A percentile compares a stretch with the other conserved stretches of the same genome.
phyloP scores from a whole-genome alignment of 2,329 filamentous ascomycete species.

The Metarhizium guizhouense region DNA sequence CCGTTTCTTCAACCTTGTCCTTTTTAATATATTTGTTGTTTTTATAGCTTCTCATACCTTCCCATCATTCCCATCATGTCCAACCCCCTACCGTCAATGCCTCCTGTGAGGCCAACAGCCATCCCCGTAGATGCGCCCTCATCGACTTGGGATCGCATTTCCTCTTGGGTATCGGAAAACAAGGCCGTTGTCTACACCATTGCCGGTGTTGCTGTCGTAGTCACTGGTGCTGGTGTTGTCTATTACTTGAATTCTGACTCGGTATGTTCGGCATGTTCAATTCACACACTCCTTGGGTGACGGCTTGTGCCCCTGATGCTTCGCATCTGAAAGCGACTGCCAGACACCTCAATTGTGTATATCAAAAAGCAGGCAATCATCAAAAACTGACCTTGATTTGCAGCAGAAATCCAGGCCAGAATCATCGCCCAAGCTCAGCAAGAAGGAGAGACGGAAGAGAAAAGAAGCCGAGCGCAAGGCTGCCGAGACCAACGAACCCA shows the following conservation, averaged over 20 bases:
- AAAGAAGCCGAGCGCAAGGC: slow-evolving; percentile 66
- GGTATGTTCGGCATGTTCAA: slow-evolving; percentile 28
- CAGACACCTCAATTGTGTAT: background rate
- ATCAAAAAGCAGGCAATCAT: background rate
- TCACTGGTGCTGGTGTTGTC: slow-evolving; percentile 82
- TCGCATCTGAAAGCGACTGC: background rate
- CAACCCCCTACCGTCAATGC: slow-evolving; percentile 39
- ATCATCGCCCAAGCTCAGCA: slow-evolving; percentile 63
- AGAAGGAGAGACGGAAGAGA: slow-evolving; percentile 82
- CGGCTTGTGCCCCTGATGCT: background rate
- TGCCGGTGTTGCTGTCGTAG: slow-evolving; percentile 85
- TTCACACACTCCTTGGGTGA: background rate
- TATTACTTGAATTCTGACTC: slow-evolving; percentile 70
- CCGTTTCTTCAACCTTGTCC: slow-evolving; percentile 16
- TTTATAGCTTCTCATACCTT: slow-evolving; percentile 12
- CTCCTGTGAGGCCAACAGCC: slow-evolving; percentile 33
- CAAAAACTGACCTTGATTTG: background rate
- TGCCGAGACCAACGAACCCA: slow-evolving; percentile 30
- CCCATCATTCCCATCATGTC: slow-evolving; percentile 29
- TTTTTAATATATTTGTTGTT: slow-evolving; percentile 13
- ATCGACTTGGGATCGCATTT: slow-evolving; percentile 81
- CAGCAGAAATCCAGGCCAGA: slow-evolving; percentile 35
- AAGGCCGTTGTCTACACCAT: slow-evolving; percentile 95
- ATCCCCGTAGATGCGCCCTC: slow-evolving; percentile 49
- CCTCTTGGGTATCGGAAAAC: slow-evolving; percentile 89